Evolutionary conservation across 78 protist genomes (phyloP), one percentile per base, ranked within the genome.

Genomic region (Polysphondylium violaceum): DNA sequence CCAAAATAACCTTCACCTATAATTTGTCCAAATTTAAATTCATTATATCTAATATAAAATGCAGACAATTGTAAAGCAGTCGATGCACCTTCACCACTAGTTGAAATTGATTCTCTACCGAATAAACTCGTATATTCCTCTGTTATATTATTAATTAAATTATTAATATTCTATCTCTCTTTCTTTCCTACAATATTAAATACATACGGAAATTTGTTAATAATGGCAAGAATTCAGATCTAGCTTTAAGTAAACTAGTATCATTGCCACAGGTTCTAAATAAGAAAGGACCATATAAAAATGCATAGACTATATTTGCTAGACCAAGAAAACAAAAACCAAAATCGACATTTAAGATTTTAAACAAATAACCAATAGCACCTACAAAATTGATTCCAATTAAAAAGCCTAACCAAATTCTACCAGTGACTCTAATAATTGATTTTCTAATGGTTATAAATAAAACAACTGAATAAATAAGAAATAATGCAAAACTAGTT

Each of bases 1-100:
- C 94, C 94, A 76, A 88, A 88, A 51, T 78, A 88, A 31, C 94
- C 94, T 3, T 67, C 87, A 25, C 94, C 94, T 40, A 88, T 76
- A 0, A 88, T 44, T 23, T 88, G 76, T 8, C 91, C 91, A 83
- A 83, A 83, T 43, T 83, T 83, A 53, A 83, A 83, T 50, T 83
- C 91, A 27, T 74, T 64, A 25, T 55, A 83, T 40, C 76, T 55
- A 33, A 83, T 83, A 31, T 83, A 64, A 21, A 83, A 83, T 29
- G 91, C 91, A 27, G 91, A 69, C 17, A 83, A 41, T 44, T 83
- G 91, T 44, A 83, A 65, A 41, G 91, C 91, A 27, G 75, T 69
- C 2, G 91, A 58, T 40, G 78, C 91, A 14, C 78, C 78, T 21
- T 72, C 78, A 29, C 76, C 91, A 51, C 71, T 58, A 2, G 79